These are phyloP conservation scores for Ettlia oleoabundans DNA, from an alignment of 139 green algal species.

Conservation along the genomic window DNA sequence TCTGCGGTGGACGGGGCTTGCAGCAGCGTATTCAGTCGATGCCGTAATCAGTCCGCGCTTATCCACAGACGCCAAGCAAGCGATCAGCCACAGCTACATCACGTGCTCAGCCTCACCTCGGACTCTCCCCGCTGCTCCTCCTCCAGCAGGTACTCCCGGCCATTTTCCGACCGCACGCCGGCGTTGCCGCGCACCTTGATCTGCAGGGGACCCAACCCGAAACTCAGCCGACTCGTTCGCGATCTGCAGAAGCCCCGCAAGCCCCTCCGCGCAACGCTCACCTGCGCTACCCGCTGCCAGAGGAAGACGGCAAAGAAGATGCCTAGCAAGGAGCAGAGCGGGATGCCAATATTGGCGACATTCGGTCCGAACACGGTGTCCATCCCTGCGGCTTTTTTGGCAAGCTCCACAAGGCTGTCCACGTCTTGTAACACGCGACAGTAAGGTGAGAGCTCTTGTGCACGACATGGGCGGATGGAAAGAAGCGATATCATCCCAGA, in stretches of 20 bases:
- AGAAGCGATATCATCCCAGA: too few species aligned
- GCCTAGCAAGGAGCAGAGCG: slow-evolving; percentile 7
- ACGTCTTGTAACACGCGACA: too few species aligned
- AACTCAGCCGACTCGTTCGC: too few species aligned
- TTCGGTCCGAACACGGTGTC: background rate
- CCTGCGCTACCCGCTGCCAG: background rate
- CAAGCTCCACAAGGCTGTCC: too few species aligned
- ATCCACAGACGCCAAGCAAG: too few species aligned
- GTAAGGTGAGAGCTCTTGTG: too few species aligned
- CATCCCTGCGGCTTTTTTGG: too few species aligned
- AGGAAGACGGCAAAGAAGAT: background rate
- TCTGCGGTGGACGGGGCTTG: slow-evolving; percentile 52
- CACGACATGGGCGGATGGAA: too few species aligned
- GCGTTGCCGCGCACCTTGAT: slow-evolving; percentile 58
- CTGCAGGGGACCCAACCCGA: slow-evolving; percentile 66
- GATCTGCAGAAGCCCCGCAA: slow-evolving; percentile 65
- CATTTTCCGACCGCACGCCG: slow-evolving; percentile 59
- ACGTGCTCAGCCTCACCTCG: slow-evolving; percentile 45
- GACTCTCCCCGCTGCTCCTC: slow-evolving; percentile 74
- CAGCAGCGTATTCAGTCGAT: too few species aligned
- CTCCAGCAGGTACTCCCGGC: slow-evolving; percentile 85
- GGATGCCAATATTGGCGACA: background rate
- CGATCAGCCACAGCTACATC: too few species aligned
- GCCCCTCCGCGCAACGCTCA: background rate
- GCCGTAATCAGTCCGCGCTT: too few species aligned